Percentiles rank a stretch among this genome's conserved stretches.
phyloP scores from a whole-genome alignment of 1,284 basidiomycete genomes.

The Leccinum subatratum region DNA sequence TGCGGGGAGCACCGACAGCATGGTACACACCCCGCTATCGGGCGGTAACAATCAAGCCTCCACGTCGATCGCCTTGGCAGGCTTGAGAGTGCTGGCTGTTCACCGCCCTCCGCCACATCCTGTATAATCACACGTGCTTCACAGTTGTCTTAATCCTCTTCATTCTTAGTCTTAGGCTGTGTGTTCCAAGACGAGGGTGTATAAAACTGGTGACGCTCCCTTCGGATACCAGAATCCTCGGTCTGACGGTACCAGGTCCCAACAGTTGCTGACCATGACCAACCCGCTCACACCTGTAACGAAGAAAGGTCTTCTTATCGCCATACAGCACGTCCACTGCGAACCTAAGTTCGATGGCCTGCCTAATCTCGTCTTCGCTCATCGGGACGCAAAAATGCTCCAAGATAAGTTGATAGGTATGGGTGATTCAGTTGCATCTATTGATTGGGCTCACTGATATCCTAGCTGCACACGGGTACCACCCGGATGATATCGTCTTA shows the following conservation, averaged over 20 bases:
- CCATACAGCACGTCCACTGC: constrained; percentile 15
- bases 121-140: neutral
- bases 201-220: neutral
- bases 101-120: neutral
- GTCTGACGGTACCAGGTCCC: neutral
- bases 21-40: constrained; percentile 21
- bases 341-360: constrained; percentile 5
- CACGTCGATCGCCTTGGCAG: constrained; percentile 26
- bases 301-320: constrained; percentile 27
- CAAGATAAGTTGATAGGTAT: constrained; percentile 18
- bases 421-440: neutral
- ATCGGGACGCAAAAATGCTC: constrained; percentile 22
- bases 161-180: neutral
- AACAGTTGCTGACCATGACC: neutral
- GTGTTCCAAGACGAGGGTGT: neutral
- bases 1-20: constrained; percentile 15
- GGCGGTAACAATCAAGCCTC: constrained; percentile 14
- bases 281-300: neutral
- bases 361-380: constrained; percentile 19
- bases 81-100: constrained; percentile 12
- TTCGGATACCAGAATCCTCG: neutral
- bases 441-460: constrained; percentile 7
- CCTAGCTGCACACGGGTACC: constrained; percentile 26
- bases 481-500: constrained; percentile 27
- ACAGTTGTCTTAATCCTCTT: neutral